A percentile compares a stretch with the other conserved stretches of the same genome.
phyloP scores from a whole-genome alignment of 2,329 filamentous ascomycete genomes.

The Xylaria sp. region DNA sequence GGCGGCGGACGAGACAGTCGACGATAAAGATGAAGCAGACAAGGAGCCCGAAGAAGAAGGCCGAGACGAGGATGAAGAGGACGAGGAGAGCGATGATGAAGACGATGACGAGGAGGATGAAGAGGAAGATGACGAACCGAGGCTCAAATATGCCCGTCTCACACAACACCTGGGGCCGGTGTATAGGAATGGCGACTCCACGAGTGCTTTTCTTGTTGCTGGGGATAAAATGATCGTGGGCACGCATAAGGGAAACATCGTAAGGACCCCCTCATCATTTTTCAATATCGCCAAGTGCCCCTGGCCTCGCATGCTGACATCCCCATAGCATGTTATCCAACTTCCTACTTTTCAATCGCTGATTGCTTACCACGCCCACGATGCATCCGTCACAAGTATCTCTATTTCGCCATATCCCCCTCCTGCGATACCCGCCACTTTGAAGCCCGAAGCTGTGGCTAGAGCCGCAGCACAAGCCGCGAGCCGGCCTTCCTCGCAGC shows the following conservation, averaged over 20 bases:
- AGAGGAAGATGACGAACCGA: constrained; percentile 91
- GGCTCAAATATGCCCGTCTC: constrained; percentile 88
- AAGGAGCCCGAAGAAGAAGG: constrained; percentile 72
- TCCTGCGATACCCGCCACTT: constrained; percentile 58
- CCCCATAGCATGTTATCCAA: constrained; percentile 70
- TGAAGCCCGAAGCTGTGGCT: constrained; percentile 48
- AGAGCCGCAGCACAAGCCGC: constrained; percentile 45
- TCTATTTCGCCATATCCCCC: constrained; percentile 88
- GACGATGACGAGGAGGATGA: constrained; percentile 75
- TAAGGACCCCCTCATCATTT: constrained; percentile 53
- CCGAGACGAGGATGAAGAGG: constrained; percentile 46
- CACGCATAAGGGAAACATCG: constrained; percentile 95
- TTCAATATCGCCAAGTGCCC: background rate
- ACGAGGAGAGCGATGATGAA: constrained; percentile 56
- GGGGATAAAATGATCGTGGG: constrained; percentile 98
- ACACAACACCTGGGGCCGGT: constrained; percentile 80
- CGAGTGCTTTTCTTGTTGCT: constrained; percentile 85
- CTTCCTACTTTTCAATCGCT: constrained; percentile 81
- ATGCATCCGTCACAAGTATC: constrained; percentile 85
- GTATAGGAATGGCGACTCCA: constrained; percentile 95
- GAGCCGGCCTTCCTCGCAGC: constrained; percentile 45
- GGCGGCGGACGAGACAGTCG: constrained; percentile 50
- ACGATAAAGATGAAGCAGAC: constrained; percentile 51
- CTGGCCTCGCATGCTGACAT: constrained; percentile 1
- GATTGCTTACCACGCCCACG: constrained; percentile 89